These are phyloP conservation scores for Tagetes erecta DNA, from an alignment of 129 eudicot genomes.

Conservation along the genomic window DNA sequence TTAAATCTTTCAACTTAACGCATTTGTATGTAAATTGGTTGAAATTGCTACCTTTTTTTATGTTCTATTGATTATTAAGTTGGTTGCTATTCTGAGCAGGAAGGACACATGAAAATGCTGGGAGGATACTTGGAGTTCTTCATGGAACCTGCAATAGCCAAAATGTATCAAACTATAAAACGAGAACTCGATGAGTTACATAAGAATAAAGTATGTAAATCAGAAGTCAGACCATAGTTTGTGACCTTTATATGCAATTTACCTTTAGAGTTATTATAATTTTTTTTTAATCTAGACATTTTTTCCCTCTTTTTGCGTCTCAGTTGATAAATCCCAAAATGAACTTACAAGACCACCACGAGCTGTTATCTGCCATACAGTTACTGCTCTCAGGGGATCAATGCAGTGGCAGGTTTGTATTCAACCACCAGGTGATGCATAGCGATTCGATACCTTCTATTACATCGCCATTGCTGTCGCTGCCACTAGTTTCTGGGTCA, in stretches of 20 bases:
- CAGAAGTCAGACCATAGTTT: not conserved
- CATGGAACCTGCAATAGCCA: slow-evolving; percentile 59
- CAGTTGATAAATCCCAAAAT: slow-evolving; percentile 70
- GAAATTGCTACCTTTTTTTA: not conserved
- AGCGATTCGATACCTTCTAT: slow-evolving; percentile 35
- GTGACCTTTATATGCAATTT: not conserved
- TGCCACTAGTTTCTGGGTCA: slow-evolving; percentile 32
- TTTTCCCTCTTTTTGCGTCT: slow-evolving; percentile 6
- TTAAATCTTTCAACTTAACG: not conserved
- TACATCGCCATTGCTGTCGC: slow-evolving; percentile 18
- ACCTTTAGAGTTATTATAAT: not conserved
- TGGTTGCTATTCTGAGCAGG: slow-evolving; percentile 37
- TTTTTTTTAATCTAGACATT: not conserved
- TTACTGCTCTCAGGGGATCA: slow-evolving; percentile 64
- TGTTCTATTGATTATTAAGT: not conserved
- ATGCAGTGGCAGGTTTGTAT: slow-evolving; percentile 67
- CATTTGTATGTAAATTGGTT: not conserved
- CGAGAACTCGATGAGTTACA: slow-evolving; percentile 74
- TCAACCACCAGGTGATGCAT: slow-evolving; percentile 40
- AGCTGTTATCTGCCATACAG: slow-evolving; percentile 64
- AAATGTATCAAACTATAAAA: slow-evolving; percentile 57
- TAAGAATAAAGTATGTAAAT: slow-evolving; percentile 52
- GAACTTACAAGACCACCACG: slow-evolving; percentile 54
- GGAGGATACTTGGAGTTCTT: slow-evolving; percentile 89
- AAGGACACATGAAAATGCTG: slow-evolving; percentile 80